Conservation (phyloP, 805 yeast genomes). For the Lachancea fermentati region DNA sequence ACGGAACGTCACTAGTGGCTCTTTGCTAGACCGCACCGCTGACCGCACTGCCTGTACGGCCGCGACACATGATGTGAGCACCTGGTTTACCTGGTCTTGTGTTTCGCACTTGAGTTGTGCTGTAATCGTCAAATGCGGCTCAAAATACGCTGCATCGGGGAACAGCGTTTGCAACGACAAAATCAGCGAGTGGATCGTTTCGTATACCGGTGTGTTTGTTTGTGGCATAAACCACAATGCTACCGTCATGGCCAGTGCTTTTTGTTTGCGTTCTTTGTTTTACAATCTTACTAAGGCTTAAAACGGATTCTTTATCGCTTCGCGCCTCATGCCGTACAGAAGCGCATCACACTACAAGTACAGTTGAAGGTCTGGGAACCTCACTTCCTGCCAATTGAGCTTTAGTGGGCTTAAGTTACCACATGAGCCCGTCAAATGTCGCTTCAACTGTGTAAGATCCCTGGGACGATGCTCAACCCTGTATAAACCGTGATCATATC, state of each 20-base stretch:
- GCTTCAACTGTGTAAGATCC: no score
- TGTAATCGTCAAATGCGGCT: slow-evolving; percentile 74
- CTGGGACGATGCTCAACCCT: no score
- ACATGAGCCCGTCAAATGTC: no score
- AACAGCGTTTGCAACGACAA: slow-evolving; percentile 65
- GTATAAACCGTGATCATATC: no score
- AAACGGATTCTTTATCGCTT: background rate
- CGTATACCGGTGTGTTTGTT: slow-evolving; percentile 46
- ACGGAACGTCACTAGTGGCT: slow-evolving; percentile 21
- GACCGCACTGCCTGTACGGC: slow-evolving; percentile 42
- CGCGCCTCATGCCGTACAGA: background rate
- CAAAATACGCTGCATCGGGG: slow-evolving; percentile 62
- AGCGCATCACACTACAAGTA: no score
- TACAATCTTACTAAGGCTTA: no score
- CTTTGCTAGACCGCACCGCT: slow-evolving; percentile 15
- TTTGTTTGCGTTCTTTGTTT: background rate
- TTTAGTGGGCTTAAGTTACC: no score
- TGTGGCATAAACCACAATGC: slow-evolving; percentile 78
- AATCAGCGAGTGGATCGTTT: slow-evolving; percentile 53
- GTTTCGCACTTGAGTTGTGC: slow-evolving; percentile 48
- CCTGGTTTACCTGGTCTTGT: slow-evolving; percentile 52
- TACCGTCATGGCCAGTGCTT: slow-evolving; percentile 34
- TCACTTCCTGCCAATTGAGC: no score
- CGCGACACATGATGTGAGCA: slow-evolving; percentile 48
- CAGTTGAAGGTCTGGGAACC: no score